These are phyloP conservation scores for Rosa chinensis DNA, from an alignment of 306 rosid genomes.

Conservation along the genomic window DNA sequence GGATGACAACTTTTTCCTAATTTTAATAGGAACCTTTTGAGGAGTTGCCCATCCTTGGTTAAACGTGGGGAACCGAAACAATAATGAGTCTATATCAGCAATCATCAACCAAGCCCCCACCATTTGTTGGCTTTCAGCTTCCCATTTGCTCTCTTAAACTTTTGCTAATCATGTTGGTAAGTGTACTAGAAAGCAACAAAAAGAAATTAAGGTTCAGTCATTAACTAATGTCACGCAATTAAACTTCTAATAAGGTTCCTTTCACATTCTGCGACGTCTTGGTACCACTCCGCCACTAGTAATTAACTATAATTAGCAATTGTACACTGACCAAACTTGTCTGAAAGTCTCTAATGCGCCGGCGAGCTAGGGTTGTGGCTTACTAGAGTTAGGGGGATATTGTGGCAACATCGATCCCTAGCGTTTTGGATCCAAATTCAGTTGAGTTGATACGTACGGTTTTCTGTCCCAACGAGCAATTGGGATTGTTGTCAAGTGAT, in stretches of 20 bases:
- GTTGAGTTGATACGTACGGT: not conserved
- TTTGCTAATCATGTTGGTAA: conserved; percentile 16
- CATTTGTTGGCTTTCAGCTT: conserved; percentile 27
- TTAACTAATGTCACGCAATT: not conserved
- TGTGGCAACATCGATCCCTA: not conserved
- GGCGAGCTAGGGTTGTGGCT: conserved; percentile 7
- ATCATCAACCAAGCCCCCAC: conserved; percentile 46
- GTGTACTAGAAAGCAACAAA: conserved; percentile 26
- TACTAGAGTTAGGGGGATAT: not conserved
- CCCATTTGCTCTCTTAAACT: conserved; percentile 19
- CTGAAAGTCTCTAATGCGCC: not conserved
- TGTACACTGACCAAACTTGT: not conserved
- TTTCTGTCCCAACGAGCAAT: not conserved
- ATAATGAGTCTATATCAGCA: conserved; percentile 59
- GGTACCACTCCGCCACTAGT: conserved; percentile 12
- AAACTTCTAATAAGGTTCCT: conserved; percentile 6
- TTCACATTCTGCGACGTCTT: conserved; percentile 10
- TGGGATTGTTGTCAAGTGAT: not conserved
- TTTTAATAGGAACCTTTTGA: conserved; percentile 17
- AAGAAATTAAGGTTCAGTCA: conserved; percentile 6
- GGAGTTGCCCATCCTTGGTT: conserved; percentile 37
- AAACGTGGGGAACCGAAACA: conserved; percentile 73
- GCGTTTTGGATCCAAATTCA: not conserved
- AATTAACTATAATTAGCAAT: not conserved
- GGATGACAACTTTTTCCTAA: not conserved